phyloP scores from a whole-genome alignment of 1,284 basidiomycete species.

The Ustilago cynodontis region DNA sequence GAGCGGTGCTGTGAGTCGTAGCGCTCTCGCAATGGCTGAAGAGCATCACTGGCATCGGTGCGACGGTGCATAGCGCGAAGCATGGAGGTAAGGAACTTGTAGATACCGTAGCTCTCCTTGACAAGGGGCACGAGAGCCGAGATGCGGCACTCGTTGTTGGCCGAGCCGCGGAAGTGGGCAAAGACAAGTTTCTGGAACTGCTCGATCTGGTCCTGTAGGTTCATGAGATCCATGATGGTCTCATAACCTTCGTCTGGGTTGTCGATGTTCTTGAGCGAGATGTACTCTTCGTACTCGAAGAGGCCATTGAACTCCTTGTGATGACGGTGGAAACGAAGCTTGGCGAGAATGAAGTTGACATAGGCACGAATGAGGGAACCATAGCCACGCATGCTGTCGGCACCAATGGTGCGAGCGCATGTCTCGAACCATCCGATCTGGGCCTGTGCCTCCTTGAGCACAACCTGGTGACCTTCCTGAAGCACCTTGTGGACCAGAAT shows the following conservation, averaged over 20 bases:
- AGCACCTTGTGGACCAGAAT: constrained; percentile 69
- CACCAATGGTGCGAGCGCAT: constrained; percentile 63
- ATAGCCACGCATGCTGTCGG: constrained; percentile 65
- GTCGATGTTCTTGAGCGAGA: constrained; percentile 70
- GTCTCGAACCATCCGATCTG: constrained; percentile 70
- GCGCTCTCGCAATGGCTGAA: constrained; percentile 67
- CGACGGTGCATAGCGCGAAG: constrained; percentile 69
- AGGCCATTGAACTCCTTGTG: constrained; percentile 70
- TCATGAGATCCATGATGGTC: constrained; percentile 70
- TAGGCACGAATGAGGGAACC: constrained; percentile 67
- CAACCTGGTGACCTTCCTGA: constrained; percentile 68
- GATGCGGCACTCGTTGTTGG: constrained; percentile 69
- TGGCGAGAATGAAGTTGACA: constrained; percentile 67
- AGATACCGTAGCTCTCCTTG: constrained; percentile 70
- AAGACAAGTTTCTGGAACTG: constrained; percentile 69
- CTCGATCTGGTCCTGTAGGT: constrained; percentile 69
- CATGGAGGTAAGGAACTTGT: constrained; percentile 70
- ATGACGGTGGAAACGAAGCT: constrained; percentile 69
- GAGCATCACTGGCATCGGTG: constrained; percentile 68
- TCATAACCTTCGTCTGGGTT: constrained; percentile 70
- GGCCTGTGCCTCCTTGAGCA: constrained; percentile 67
- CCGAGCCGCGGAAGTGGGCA: constrained; percentile 63
- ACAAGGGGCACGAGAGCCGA: constrained; percentile 68
- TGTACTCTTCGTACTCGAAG: constrained; percentile 70
- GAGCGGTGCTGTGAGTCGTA: constrained; percentile 67